A percentile compares a stretch with the other conserved stretches of the same genome.
Conservation (phyloP, 2,329 filamentous ascomycete species). For the Botryotinia calthae region DNA sequence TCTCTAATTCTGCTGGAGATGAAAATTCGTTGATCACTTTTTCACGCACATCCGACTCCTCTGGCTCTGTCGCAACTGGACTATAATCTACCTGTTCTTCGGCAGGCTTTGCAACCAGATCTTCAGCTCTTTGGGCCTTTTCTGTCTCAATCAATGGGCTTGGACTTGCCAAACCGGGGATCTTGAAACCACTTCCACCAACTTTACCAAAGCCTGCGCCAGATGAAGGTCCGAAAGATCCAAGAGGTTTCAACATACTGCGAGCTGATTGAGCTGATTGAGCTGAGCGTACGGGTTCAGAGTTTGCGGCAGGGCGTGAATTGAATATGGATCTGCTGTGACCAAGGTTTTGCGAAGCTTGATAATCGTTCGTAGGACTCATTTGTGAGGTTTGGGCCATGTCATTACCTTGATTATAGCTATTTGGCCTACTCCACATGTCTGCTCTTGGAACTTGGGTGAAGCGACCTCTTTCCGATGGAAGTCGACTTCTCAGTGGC, state of each 20-base stretch:
- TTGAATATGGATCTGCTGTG: not conserved
- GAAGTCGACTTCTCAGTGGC: conserved; percentile 25
- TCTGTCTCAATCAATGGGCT: not conserved
- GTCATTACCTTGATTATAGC: not conserved
- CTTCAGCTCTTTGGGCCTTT: not conserved
- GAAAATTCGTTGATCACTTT: not conserved
- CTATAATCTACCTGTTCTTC: not conserved
- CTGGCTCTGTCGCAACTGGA: not conserved
- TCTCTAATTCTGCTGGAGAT: not conserved
- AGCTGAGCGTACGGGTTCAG: not conserved
- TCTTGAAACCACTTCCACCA: conserved; percentile 1
- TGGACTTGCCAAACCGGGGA: not conserved
- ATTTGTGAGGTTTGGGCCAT: not conserved
- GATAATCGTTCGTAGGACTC: not conserved
- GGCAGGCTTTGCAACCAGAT: not conserved
- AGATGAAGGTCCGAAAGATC: not conserved
- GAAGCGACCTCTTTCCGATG: conserved; percentile 1
- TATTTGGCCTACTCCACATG: conserved; percentile 15
- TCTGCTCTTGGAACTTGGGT: not conserved
- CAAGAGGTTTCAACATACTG: not conserved
- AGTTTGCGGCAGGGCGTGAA: not conserved
- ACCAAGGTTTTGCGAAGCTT: not conserved
- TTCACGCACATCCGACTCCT: not conserved
- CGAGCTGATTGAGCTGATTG: not conserved
- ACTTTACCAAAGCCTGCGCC: not conserved